Base-by-base conservation (phyloP, 2,329 filamentous ascomycete genomes). In the Pseudogymnoascus sp. region DNA sequence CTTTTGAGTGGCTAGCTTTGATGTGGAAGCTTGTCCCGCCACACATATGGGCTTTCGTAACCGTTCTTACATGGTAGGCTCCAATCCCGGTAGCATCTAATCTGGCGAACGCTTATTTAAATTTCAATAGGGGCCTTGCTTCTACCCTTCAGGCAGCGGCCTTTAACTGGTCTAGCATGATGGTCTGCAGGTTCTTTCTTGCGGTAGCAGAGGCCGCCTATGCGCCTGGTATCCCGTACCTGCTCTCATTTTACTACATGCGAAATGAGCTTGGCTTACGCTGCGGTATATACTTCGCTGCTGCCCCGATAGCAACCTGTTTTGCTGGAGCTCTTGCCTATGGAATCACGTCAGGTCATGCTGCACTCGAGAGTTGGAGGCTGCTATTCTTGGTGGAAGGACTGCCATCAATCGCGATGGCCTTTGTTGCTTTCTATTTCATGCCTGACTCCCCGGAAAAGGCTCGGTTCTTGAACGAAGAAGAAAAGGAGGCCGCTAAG, bases 241-340 rank as follows among this genome's bases (percentile, higher is more conserved):
- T 79, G 21, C 71, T 80, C 5, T 77, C 75, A 7, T 79, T 80
- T 68, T 80, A 81, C 68, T 81, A 81, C 64, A 72, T 75, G 6
- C 70, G 80, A 4, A 68, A 74, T 17, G 90, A 93, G 70, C 77
- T 93, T 9, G 90, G 88, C 1, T 81, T 89, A 64, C 80, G 89
- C 26, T 88, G 84, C 15, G 89, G 88, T 9, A 76, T 92, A 5
- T 89, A 90, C 72, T 81, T 93, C 63, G 87, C 75, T 69, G 74
- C 76, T 15, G 87, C 86, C 0, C 87, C 88, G 1, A 76, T 90
- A 13, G 87, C 87, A 3, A 89, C 86, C 56, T 86, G 84, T 4
- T 90, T 90, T 69, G 85, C 87, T 0, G 87, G 87, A 1, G 87
- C 86, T 2, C 74, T 89, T 7, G 86, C 86, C 1, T 88, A 88